phyloP scores from a whole-genome alignment of 2,329 filamentous ascomycete genomes.

The Aspergillus novoparasiticus region DNA sequence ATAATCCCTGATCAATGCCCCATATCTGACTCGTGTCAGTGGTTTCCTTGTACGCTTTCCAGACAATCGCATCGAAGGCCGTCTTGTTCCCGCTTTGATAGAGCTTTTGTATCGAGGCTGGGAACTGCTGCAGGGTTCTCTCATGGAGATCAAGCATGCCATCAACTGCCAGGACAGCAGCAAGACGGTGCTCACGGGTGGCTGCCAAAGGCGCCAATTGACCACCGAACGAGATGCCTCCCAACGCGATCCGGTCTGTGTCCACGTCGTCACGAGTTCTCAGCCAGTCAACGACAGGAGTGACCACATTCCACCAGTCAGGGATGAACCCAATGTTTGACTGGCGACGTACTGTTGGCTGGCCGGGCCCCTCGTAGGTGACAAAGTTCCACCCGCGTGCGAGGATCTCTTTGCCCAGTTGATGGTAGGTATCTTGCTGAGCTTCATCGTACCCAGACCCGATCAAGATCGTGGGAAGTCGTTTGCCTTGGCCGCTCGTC shows the following conservation, averaged over 20 bases:
- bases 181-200: neutral
- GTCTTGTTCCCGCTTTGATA: neutral
- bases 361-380: slow-evolving; percentile 52
- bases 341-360: slow-evolving; percentile 44
- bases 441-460: neutral
- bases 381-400: slow-evolving; percentile 27
- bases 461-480: neutral
- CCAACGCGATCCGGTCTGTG: neutral
- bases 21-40: neutral
- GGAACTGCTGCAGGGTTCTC: neutral
- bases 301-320: slow-evolving; percentile 48
- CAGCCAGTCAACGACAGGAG: slow-evolving; percentile 43
- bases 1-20: neutral
- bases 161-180: neutral
- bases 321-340: slow-evolving; percentile 49
- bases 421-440: neutral
- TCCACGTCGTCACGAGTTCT: neutral
- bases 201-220: neutral
- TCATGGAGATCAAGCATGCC: neutral
- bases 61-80: neutral
- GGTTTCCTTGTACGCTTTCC: neutral
- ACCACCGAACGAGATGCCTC: neutral
- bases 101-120: neutral
- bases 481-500: neutral
- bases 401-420: neutral